Evolutionary conservation across 192 early-diverging fungal species (phyloP), one percentile per base, ranked within the genome.

Genomic region (Coemansia sp.): DNA sequence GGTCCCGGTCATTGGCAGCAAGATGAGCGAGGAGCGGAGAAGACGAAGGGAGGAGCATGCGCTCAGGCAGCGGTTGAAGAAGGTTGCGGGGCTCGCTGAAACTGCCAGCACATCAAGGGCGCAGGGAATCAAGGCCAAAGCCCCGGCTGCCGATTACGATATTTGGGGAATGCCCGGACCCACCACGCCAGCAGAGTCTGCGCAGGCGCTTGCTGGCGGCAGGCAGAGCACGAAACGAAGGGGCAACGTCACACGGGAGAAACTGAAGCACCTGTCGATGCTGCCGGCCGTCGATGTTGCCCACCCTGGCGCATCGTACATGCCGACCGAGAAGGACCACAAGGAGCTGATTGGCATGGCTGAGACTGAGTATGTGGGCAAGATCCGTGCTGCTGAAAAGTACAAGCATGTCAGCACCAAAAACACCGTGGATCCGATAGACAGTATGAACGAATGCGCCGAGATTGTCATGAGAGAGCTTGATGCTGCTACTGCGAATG

Each of bases 261-360:
- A 67, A 65, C 57, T 76, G 44, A 53, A 42, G 38, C 69, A 84
- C 11, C 9, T 75, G 63, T 67, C 61, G 12, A 56, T 26, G 12
- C 61, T 90, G 16, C 86, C 90, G 0, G 92, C 92, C 5, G 89
- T 98, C 3, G 81, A 87, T 40, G 76, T 91, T 44, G 86, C 91
- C 23, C 90, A 95, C 61, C 88, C 92, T 3, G 97, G 97, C 50
- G 86, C 92, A 1, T 97, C 95, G 15, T 99, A 99, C 79, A 93
- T 94, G 58, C 97, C 97, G 9, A 83, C 85, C 12, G 85, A 89
- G 68, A 80, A 86, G 56, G 92, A 93, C 48, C 95, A 97, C 84
- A 89, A 94, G 72, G 78, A 81, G 56, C 70, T 91, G 42, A 62
- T 93, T 43, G 66, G 67, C 9, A 70, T 85, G 65, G 92, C 90